phyloP scores from a whole-genome alignment of 148 eudicot species.

The Nyssa sinensis region DNA sequence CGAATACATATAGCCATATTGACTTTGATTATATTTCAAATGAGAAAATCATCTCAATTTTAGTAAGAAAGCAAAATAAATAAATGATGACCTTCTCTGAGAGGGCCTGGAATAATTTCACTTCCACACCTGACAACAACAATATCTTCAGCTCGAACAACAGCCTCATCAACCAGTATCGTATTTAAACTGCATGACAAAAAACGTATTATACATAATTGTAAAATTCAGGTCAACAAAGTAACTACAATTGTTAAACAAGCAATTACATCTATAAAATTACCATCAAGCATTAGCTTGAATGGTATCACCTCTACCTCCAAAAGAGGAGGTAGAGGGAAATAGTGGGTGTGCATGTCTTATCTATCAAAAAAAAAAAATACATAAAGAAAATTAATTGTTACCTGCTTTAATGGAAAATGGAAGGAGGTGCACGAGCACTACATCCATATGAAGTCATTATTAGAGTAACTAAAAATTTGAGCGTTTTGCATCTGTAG shows the following conservation, averaged over 20 bases:
- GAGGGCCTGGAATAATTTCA: conserved; percentile 60
- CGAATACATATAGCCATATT: too few relatives aligned
- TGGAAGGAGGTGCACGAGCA: neutral
- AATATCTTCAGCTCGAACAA: conserved; percentile 40
- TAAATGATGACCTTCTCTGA: conserved; percentile 40
- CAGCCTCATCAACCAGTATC: conserved; percentile 58
- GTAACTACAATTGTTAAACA: neutral
- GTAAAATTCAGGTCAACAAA: neutral
- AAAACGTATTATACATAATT: neutral
- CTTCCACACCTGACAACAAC: conserved; percentile 63
- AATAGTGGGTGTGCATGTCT: too few relatives aligned
- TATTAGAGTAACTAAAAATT: neutral
- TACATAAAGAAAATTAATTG: neutral
- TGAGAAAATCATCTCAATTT: too few relatives aligned
- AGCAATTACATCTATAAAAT: neutral
- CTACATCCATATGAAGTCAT: neutral
- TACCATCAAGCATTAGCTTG: too few relatives aligned
- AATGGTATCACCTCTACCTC: too few relatives aligned
- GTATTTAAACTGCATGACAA: conserved; percentile 31
- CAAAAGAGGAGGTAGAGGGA: too few relatives aligned
- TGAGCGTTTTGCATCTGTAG: too few relatives aligned
- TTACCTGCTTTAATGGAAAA: neutral
- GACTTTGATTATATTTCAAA: too few relatives aligned
- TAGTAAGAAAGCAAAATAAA: neutral
- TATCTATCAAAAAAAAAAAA: too few relatives aligned